Base-by-base conservation (phyloP, 495 filamentous ascomycete species). In the Xylona heveae region DNA sequence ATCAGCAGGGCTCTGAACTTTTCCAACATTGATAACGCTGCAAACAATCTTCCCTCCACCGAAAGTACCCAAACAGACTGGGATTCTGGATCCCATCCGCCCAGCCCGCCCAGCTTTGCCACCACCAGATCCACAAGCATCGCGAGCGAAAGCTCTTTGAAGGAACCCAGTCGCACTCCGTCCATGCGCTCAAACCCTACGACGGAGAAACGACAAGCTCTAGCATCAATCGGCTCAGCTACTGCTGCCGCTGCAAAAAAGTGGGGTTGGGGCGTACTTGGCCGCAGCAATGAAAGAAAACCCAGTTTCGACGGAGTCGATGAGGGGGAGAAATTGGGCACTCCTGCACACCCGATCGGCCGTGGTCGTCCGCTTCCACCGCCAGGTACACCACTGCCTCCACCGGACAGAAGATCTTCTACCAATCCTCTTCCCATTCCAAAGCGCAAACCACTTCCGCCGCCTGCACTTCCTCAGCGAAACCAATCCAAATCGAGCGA, bases 251-350 rank as follows among this genome's bases (percentile, higher is more conserved):
- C 40, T n/a, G 42, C 82, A 2, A 84, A 75, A 48, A 81, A 78
- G 50, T 94, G 83, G 84, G 68, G 77, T 12, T 64, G 68, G 57
- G 74, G 66, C 42, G 68, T 78, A 3, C 61, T 84, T 31, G 67
- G 68, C 30, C 65, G 71, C 24, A 60, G 66, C 6, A 33, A 19
- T 10, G 55, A 61, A 0, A 31, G 41, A 15, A 30, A 20, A 15
- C 6, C 10, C 4, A 3, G 22, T 10, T 6, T 10, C 18, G 24
- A 17, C 2, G 19, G 26, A 7, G 8, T 10, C n/a, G 17, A 8
- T 4, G 24, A 31, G 10, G n/a, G 12, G 8, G 56, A 54, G 44
- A 51, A 47, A 44, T 53, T 48, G 38, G 57, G 55, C n/a, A 67
- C 70, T 23, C 62, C 68, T 8, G 58, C 65, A 23, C 63, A 71